Percentiles rank a stretch among this genome's conserved stretches.
Evolutionary conservation across 2,329 filamentous ascomycete genomes (phyloP).

Genomic region (Microascus cirrosus): DNA sequence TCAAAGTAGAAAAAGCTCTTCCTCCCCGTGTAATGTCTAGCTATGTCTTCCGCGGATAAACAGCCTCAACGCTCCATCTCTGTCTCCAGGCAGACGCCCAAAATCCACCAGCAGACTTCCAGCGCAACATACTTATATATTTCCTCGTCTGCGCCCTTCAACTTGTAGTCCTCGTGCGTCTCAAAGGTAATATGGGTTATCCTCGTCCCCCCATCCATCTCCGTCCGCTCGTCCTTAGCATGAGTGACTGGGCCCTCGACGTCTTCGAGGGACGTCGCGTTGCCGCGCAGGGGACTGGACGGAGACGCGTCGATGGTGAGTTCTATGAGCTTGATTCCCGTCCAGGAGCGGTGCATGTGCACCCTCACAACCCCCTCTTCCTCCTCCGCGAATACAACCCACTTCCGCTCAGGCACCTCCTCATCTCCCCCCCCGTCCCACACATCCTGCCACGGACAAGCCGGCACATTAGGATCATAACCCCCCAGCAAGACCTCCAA

Average conservation of each 20-base stretch:
- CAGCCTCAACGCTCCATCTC: background rate
- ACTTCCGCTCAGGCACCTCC: background rate
- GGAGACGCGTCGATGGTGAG: background rate
- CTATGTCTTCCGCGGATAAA: too few relatives aligned
- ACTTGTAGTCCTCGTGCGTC: background rate
- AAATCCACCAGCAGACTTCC: background rate
- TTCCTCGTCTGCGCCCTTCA: background rate
- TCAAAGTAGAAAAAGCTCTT: background rate
- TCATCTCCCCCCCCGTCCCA: too few relatives aligned
- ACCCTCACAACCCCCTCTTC: background rate
- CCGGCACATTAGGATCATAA: background rate
- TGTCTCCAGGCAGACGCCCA: background rate
- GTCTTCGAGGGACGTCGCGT: too few relatives aligned
- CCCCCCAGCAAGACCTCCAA: background rate
- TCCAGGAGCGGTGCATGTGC: constrained; percentile 2
- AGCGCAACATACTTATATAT: background rate
- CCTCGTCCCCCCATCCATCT: background rate
- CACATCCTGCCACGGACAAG: background rate
- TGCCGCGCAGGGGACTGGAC: background rate
- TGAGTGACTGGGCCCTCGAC: background rate
- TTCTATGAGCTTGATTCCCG: constrained; percentile 1
- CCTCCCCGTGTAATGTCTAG: too few relatives aligned
- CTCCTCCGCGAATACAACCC: background rate
- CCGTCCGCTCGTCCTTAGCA: background rate
- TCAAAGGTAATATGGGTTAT: background rate